Evolutionary conservation across 495 filamentous ascomycete species (phyloP), one percentile per base, ranked within the genome.

Genomic region (Hyaloscypha hepaticicola): DNA sequence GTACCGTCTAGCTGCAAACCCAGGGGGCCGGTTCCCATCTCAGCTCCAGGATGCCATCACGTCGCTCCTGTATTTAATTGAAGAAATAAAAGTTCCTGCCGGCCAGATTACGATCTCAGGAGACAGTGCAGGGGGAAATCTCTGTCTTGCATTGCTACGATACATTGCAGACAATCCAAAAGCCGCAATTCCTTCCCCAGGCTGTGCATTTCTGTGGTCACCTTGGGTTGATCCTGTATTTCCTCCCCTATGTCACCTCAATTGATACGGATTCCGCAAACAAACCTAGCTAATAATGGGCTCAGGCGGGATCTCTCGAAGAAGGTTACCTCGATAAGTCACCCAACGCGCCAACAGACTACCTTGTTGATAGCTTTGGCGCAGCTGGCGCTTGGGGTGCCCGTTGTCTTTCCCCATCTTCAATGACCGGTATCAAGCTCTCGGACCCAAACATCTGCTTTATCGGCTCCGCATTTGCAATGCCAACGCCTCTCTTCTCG

Each of bases 41-140:
- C 73, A 75, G 1, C 58, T 82, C 0, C 81, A 82, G 72, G 80
- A 82, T 60, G 77, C 73, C 8, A 64, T 82, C 27, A 74, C 79
- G 1, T 67, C 78, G 0, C 79, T 80, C 61, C 60, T 65, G 9
- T 75, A 76, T 55, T 75, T 82, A 2, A 55, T 79, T 16, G 62
- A 69, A 27, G 70, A 69, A 0, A 70, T 75, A 3, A 58, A 65
- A 2, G 75, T 79, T 33, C 72, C 72, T 1, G 60, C 77, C 2
- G 66, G 60, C 0, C 66, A 71, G 0, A 79, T 83, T 48, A 63
- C 81, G 9, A 29, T 81, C 0, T 77, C 75, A 49, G 79, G 80
- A 8, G 81, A 83, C 63, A 79, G 75, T 51, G 77, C 76, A 1
- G 80, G 80, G 21, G 79, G 55, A 0, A 74, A 79, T 50, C 69